A percentile compares a stretch with the other conserved stretches of the same genome.
phyloP scores from a whole-genome alignment of 2,329 filamentous ascomycete genomes.

The Cercospora janseana region DNA sequence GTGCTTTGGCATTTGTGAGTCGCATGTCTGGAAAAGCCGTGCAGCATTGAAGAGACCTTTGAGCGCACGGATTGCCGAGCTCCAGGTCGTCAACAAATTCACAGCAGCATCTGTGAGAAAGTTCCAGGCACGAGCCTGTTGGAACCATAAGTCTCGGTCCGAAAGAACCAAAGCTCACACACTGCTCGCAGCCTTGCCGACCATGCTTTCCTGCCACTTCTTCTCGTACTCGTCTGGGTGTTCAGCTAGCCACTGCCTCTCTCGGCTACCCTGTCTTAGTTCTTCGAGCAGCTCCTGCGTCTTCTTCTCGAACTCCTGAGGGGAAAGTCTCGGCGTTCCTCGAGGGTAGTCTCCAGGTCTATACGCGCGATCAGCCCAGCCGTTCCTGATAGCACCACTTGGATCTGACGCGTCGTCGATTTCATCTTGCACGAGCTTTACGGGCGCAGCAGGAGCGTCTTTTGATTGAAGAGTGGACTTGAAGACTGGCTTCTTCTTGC shows the following conservation, averaged over 20 bases:
- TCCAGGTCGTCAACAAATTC: no score
- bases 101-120: no score
- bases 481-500: constrained; percentile 36
- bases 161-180: no score
- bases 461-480: constrained; percentile 29
- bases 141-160: no score
- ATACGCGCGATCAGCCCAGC: constrained; percentile 1
- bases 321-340: constrained; percentile 1
- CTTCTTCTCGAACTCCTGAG: constrained; percentile 1
- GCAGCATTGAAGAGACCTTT: no score
- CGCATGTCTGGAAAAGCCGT: no score
- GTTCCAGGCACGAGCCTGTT: no score
- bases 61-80: no score
- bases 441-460: neutral
- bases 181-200: neutral
- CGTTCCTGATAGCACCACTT: constrained; percentile 4
- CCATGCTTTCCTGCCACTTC: neutral
- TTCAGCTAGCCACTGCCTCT: constrained; percentile 2
- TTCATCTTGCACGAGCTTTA: neutral
- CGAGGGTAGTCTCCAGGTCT: neutral
- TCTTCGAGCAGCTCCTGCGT: constrained; percentile 1
- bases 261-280: neutral
- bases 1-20: no score
- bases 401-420: neutral
- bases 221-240: neutral